Evolutionary conservation across 768 basidiomycete species (phyloP), one percentile per base, ranked within the genome.

Genomic region (Cystobasidium tubakii): DNA sequence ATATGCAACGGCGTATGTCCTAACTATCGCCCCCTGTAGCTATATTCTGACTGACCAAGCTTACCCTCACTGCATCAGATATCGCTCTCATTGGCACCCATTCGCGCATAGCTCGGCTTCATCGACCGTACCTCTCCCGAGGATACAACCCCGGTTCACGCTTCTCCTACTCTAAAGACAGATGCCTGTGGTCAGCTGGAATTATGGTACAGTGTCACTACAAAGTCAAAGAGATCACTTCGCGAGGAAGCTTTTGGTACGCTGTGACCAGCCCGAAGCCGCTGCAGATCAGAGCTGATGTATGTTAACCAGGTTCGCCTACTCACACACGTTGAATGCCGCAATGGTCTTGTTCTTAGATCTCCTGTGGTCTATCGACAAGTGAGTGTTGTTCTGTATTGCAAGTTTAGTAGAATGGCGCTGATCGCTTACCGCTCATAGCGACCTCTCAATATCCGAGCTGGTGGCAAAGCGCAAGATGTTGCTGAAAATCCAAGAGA

Each of bases 21-120:
- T 60, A 29, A 55, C 57, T 29, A 29, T 60, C 57, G 33, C 57
- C 33, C 4, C 12, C n/a, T 55, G 39, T 39, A 39, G 39, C 39
- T 39, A 15, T 6, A 39, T 6, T 39, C 39, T 39, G 39, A 39
- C n/a, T n/a, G n/a, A n/a, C n/a, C n/a, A 39, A 39, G 6, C 39
- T 6, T 6, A 6, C 39, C 39, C 6, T 39, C 39, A 39, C 39
- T 39, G 39, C 15, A 39, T 0, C 64, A 43, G 33, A 27, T 29
- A 46, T 27, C 9, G 55, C 27, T 21, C 31, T 3, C 1, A 50
- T 33, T 10, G 70, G 76, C 66, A 25, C 76, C n/a, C 46, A 67
- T 36, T 66, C 76, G 15, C 76, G 77, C n/a, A 62, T 77, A 29
- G 62, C 76, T 9, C 77, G 77, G 13, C 72, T 78, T 1, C 74